A percentile compares a stretch with the other conserved stretches of the same genome.
phyloP scores from a whole-genome alignment of 73 alveolate species.

The Paramecium bursaria region DNA sequence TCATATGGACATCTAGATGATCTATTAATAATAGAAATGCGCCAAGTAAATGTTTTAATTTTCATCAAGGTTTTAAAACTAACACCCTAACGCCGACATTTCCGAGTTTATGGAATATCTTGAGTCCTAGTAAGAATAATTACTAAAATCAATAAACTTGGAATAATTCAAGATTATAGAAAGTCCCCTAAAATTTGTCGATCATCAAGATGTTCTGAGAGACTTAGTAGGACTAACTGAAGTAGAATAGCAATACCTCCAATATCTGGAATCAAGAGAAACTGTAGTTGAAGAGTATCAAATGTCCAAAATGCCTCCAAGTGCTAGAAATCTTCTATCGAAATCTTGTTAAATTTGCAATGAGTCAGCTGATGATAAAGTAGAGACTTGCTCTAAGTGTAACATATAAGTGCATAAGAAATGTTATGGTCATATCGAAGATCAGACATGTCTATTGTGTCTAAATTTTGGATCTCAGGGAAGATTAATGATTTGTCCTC shows the following conservation, averaged over 20 bases:
- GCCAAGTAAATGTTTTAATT: slow-evolving; percentile 31
- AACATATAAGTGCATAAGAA: slow-evolving; percentile 46
- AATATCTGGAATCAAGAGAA: slow-evolving; percentile 30
- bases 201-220: slow-evolving; percentile 18
- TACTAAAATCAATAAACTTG: background rate
- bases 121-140: background rate
- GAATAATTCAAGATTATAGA: slow-evolving; percentile 4
- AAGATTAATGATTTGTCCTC: slow-evolving; percentile 60
- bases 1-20: slow-evolving; percentile 25
- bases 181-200: background rate
- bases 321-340: slow-evolving; percentile 13
- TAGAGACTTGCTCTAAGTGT: slow-evolving; percentile 52
- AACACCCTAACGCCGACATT: slow-evolving; percentile 31
- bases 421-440: slow-evolving; percentile 61
- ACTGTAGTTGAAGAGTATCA: background rate
- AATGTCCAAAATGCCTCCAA: slow-evolving; percentile 18
- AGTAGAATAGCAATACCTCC: slow-evolving; percentile 57
- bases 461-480: slow-evolving; percentile 67
- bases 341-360: slow-evolving; percentile 65
- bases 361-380: slow-evolving; percentile 33
- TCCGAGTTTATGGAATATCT: slow-evolving; percentile 53
- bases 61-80: slow-evolving; percentile 56
- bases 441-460: slow-evolving; percentile 65
- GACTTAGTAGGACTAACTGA: slow-evolving; percentile 54
- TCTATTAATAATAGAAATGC: slow-evolving; percentile 28